A percentile compares a stretch with the other conserved stretches of the same genome.
phyloP scores from a whole-genome alignment of 1,284 basidiomycete genomes.

The Exsudoporus floridanus region DNA sequence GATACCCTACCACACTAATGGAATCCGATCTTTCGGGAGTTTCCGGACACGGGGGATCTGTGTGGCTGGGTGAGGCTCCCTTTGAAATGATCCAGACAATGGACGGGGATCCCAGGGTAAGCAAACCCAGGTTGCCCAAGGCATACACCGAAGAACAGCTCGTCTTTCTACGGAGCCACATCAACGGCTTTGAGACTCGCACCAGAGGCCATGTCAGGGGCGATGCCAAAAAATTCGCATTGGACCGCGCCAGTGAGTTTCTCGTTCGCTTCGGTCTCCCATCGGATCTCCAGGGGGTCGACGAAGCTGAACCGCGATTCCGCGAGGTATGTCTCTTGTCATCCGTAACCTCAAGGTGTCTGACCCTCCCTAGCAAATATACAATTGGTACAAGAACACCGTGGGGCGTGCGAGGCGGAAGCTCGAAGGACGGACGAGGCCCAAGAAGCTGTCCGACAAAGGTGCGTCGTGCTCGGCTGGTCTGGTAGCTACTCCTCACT shows the following conservation, averaged over 20 bases:
- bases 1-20: neutral
- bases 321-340: conserved; percentile 44
- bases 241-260: conserved; percentile 58
- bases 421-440: conserved; percentile 50
- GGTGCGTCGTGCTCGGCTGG: conserved; percentile 28
- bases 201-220: conserved; percentile 50
- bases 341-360: neutral
- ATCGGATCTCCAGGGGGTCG: conserved; percentile 47
- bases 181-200: conserved; percentile 51
- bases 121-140: conserved; percentile 58
- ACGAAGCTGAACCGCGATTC: conserved; percentile 55
- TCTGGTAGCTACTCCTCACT: neutral
- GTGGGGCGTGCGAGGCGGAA: conserved; percentile 55
- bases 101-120: conserved; percentile 37
- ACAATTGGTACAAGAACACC: conserved; percentile 69
- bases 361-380: conserved; percentile 49
- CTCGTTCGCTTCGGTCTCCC: conserved; percentile 55
- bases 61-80: conserved; percentile 17
- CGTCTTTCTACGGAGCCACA: conserved; percentile 50
- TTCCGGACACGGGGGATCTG: conserved; percentile 19
- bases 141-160: conserved; percentile 51
- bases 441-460: conserved; percentile 48
- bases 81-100: conserved; percentile 19
- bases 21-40: conserved; percentile 33
- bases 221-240: conserved; percentile 61